phyloP scores from a whole-genome alignment of 2,329 filamentous ascomycete genomes.

The Arachnopeziza araneosa region DNA sequence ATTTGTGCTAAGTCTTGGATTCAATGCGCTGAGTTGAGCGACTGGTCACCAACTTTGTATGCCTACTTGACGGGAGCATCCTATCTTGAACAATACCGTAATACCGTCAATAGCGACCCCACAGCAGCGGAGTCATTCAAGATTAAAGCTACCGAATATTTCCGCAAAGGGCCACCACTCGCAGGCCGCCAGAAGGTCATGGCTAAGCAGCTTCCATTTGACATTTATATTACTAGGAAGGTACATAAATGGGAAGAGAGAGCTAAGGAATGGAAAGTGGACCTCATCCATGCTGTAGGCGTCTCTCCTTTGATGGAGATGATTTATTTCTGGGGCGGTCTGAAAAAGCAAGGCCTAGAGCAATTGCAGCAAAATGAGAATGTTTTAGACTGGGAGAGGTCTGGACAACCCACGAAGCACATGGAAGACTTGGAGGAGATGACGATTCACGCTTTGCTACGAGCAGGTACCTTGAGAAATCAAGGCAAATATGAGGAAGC shows the following conservation, averaged over 20 bases:
- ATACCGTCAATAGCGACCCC: constrained; percentile 40
- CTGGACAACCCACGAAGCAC: constrained; percentile 41
- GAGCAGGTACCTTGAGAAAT: constrained; percentile 60
- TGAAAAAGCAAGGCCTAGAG: constrained; percentile 66
- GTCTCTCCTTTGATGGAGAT: constrained; percentile 82
- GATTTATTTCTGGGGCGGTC: constrained; percentile 89
- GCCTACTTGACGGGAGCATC: constrained; percentile 79
- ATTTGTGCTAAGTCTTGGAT: constrained; percentile 71
- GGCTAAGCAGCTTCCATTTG: constrained; percentile 83
- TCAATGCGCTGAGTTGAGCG: constrained; percentile 71
- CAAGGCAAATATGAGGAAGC: constrained; percentile 60
- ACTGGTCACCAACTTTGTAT: constrained; percentile 87
- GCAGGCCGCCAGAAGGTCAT: constrained; percentile 87
- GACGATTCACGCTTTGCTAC: constrained; percentile 61
- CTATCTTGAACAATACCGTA: constrained; percentile 76
- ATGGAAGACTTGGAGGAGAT: constrained; percentile 52
- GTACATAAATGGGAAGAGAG: constrained; percentile 82
- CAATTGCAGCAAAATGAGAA: constrained; percentile 60
- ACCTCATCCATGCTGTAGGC: constrained; percentile 75
- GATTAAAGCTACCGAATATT: constrained; percentile 59
- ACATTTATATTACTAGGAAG: constrained; percentile 79
- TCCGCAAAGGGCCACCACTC: constrained; percentile 65
- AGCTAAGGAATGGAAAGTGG: constrained; percentile 58
- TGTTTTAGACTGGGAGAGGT: constrained; percentile 61
- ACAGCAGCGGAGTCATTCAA: constrained; percentile 52